Conservation (phyloP, 2,329 filamentous ascomycete species). For the Xylaria sp. region DNA sequence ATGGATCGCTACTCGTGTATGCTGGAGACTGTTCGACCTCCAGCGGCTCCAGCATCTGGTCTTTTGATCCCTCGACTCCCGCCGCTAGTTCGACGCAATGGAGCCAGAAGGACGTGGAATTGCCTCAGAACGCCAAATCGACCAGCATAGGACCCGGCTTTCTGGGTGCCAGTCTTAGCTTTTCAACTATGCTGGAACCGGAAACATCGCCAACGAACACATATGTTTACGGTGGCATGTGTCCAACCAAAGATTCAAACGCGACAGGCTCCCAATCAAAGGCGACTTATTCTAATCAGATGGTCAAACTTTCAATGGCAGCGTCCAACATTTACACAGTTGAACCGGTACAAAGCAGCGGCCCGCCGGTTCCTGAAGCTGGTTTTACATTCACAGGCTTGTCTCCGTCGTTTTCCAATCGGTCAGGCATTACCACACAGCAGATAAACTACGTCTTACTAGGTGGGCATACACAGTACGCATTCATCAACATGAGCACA, state of each 20-base stretch:
- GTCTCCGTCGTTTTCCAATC: slow-evolving; percentile 75
- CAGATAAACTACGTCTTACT: slow-evolving; percentile 83
- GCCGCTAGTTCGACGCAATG: slow-evolving; percentile 57
- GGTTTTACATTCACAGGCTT: slow-evolving; percentile 86
- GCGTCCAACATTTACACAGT: slow-evolving; percentile 52
- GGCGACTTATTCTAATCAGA: slow-evolving; percentile 82
- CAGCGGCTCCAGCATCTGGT: slow-evolving; percentile 72
- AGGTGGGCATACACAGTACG: slow-evolving; percentile 83
- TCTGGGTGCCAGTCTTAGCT: slow-evolving; percentile 70
- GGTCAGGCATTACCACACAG: slow-evolving; percentile 73
- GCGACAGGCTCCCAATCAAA: slow-evolving; percentile 69
- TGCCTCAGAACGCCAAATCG: slow-evolving; percentile 40
- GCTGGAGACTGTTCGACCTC: slow-evolving; percentile 75
- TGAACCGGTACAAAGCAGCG: slow-evolving; percentile 58
- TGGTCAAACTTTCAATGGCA: slow-evolving; percentile 70
- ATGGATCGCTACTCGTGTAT: slow-evolving; percentile 78
- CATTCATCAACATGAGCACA: slow-evolving; percentile 95
- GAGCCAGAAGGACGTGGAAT: slow-evolving; percentile 49
- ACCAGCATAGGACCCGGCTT: slow-evolving; percentile 59
- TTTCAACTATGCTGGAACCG: slow-evolving; percentile 70
- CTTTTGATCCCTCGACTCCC: slow-evolving; percentile 63
- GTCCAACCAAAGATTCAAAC: slow-evolving; percentile 65
- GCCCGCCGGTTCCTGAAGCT: slow-evolving; percentile 81
- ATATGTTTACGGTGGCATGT: slow-evolving; percentile 93
- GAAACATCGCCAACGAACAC: slow-evolving; percentile 65